phyloP scores from a whole-genome alignment of 805 yeast species.

The Nakazawaea molendinolei region DNA sequence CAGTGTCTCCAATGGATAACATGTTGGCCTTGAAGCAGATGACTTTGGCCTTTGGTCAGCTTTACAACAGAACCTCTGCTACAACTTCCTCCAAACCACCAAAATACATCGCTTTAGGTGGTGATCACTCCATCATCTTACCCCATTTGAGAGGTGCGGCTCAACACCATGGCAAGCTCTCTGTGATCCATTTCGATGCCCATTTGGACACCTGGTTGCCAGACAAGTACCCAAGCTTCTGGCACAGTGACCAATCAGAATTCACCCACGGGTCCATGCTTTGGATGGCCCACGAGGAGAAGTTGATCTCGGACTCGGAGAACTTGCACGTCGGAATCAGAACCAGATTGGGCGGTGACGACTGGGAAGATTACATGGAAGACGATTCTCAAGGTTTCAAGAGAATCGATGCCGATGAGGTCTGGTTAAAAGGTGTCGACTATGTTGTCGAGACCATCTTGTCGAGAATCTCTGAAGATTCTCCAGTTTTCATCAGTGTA shows the following conservation, averaged over 20 bases:
- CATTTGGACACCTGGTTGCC: conserved; percentile 84
- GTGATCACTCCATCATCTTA: conserved; percentile 73
- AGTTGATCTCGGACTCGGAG: conserved; percentile 43
- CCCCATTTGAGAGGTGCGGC: conserved; percentile 66
- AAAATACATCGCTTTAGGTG: conserved; percentile 67
- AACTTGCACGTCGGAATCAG: conserved; percentile 75
- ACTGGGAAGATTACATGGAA: conserved; percentile 54
- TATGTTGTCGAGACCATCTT: conserved; percentile 46
- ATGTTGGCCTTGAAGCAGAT: conserved; percentile 45
- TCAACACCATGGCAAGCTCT: conserved; percentile 56
- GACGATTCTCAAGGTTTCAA: conserved; percentile 66
- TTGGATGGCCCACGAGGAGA: conserved; percentile 75
- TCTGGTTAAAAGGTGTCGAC: conserved; percentile 56
- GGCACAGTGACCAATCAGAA: conserved; percentile 51
- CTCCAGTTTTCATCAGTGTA: conserved; percentile 72
- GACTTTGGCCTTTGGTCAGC: conserved; percentile 49
- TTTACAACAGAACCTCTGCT: conserved; percentile 30
- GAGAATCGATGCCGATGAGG: conserved; percentile 66
- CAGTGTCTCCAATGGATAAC: conserved; percentile 56
- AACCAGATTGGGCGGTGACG: conserved; percentile 61
- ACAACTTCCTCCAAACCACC: conserved; percentile 37
- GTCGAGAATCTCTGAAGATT: conserved; percentile 48
- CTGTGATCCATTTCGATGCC: conserved; percentile 79
- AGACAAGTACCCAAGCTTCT: conserved; percentile 55
- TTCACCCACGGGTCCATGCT: conserved; percentile 84